Conservation (phyloP, 2,329 filamentous ascomycete genomes). For the Allantophomopsis lycopodina region DNA sequence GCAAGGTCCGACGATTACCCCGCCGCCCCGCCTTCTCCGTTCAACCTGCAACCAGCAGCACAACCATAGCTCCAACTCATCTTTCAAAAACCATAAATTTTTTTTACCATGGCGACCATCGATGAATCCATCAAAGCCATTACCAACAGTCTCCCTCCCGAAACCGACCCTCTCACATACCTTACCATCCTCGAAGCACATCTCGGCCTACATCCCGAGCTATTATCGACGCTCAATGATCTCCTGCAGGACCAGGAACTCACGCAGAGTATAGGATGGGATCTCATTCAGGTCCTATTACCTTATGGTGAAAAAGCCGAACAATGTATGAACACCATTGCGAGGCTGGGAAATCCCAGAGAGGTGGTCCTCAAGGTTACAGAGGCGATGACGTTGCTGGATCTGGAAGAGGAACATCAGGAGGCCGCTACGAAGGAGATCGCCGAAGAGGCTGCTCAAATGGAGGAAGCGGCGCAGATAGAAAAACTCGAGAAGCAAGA, state of each 20-base stretch:
- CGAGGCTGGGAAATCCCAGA: constrained; percentile 63
- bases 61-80: too few relatives aligned
- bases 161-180: constrained; percentile 58
- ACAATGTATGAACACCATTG: constrained; percentile 57
- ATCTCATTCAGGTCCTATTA: constrained; percentile 63
- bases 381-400: constrained; percentile 50
- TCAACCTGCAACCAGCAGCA: too few relatives aligned
- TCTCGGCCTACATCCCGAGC: constrained; percentile 38
- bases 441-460: constrained; percentile 11
- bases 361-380: constrained; percentile 74
- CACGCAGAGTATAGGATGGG: constrained; percentile 72
- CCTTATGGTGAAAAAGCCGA: constrained; percentile 52
- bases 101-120: constrained; percentile 6
- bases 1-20: too few relatives aligned
- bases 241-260: constrained; percentile 55
- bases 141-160: constrained; percentile 26
- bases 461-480: constrained; percentile 6
- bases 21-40: too few relatives aligned
- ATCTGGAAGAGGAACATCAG: constrained; percentile 21
- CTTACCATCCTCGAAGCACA: constrained; percentile 67
- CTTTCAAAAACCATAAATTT: too few relatives aligned
- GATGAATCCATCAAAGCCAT: constrained; percentile 13
- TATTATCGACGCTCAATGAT: constrained; percentile 53
- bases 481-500: constrained; percentile 2
- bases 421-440: constrained; percentile 6